These are phyloP conservation scores for Aspergillus sp. DNA, from an alignment of 2,329 filamentous ascomycete genomes.

Conservation along the genomic window DNA sequence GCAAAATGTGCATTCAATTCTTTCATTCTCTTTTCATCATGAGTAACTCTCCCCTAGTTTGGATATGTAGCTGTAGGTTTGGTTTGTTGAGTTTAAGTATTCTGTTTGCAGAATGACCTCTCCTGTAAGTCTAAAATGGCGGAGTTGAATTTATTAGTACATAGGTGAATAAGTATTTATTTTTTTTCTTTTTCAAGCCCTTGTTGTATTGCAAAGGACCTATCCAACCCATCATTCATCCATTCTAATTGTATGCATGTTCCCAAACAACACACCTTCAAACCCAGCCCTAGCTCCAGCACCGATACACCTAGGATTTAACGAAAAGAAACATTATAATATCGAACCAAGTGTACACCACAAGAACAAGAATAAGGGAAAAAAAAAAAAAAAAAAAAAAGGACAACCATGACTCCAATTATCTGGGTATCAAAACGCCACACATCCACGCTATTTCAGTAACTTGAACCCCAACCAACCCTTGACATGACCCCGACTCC, in stretches of 20 bases:
- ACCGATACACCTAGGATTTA: neutral
- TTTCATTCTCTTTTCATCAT: neutral
- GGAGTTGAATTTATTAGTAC: too few species aligned
- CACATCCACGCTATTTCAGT: neutral
- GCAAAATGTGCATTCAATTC: slow-evolving; percentile 7
- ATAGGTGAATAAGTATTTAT: too few species aligned
- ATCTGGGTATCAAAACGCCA: slow-evolving; percentile 3
- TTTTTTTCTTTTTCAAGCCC: neutral
- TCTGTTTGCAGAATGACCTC: too few species aligned
- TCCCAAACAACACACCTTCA: neutral
- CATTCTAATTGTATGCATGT: neutral
- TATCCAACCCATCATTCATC: neutral
- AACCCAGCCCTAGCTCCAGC: neutral
- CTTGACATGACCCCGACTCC: neutral
- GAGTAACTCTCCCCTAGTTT: neutral
- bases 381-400: neutral
- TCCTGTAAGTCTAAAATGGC: too few species aligned
- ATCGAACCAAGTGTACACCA: neutral
- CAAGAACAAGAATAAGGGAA: neutral
- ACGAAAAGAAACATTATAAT: neutral
- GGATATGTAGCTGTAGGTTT: neutral
- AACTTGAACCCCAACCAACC: neutral
- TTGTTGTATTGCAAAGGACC: neutral
- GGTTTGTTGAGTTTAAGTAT: too few species aligned
- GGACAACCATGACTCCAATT: neutral